Evolutionary conservation across 179 eudicot species (phyloP), one percentile per base, ranked within the genome.

Genomic region (Heliamphora pulchella): DNA sequence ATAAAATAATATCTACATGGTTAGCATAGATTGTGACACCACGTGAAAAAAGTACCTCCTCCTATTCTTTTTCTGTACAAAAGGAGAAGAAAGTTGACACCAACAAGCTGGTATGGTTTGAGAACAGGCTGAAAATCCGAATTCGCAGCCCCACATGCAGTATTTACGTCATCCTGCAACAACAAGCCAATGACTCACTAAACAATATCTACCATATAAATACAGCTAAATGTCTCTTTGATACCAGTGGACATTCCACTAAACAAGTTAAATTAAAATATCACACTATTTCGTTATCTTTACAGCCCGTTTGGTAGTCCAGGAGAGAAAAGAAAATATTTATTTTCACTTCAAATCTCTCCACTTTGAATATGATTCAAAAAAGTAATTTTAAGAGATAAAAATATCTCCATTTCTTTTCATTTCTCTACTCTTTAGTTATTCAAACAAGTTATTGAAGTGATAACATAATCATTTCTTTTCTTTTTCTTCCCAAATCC

Each of bases 51-150:
- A 78, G 68, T 82, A 95, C 98, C 98, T 91, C 98, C 98, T 17
- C 86, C 98, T 66, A 95, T 92, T 89, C 87, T 94, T 88, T 92
- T 95, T 81, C 88, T 89, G 73, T 93, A 87, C 89, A 93, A 74
- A 83, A 93, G 89, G 86, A 95, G 86, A 78, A 95, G 98, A 86
- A 95, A 95, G 87, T 93, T 95, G 84, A 95, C 98, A 79, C 98
- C 98, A 80, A 95, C 97, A 79, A 95, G 93, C 88, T 95, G 98
- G 81, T 95, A 95, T 20, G 98, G 98, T 84, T 95, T 95, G 41
- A 95, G 93, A 82, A 90, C 76, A 17, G 97, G 97, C 86, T 91
- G 83, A 83, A 94, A 91, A 78, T 90, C 97, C n/a, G 89, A 84
- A 75, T 88, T 85, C 44, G 83, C 89, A 15, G 80, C 84, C 75